A percentile compares a stretch with the other conserved stretches of the same genome.
phyloP scores from a whole-genome alignment of 257 asterid species.

The Jaltomata sinuosa region DNA sequence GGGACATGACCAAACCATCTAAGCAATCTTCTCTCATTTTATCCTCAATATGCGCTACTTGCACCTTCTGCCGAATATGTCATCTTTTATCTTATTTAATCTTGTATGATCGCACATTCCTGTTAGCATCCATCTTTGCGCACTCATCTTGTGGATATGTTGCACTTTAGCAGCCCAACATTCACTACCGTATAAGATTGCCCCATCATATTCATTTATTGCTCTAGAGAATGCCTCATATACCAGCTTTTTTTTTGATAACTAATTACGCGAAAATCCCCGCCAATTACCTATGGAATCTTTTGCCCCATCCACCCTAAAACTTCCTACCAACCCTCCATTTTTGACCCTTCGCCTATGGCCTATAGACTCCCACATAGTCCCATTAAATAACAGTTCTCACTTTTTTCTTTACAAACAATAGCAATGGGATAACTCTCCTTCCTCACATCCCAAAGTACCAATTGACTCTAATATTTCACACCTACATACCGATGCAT shows the following conservation, averaged over 20 bases:
- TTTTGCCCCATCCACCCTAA: neutral
- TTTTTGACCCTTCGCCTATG: neutral
- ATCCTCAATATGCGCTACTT: neutral
- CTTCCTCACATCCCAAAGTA: neutral
- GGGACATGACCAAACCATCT: neutral
- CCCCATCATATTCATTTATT: neutral
- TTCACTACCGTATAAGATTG: neutral
- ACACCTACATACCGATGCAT: too few relatives aligned
- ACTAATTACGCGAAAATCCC: neutral
- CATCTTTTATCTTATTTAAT: neutral
- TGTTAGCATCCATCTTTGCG: neutral
- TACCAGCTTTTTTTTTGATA: neutral
- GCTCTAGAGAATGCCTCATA: neutral
- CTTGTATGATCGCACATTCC: neutral
- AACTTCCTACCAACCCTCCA: neutral
- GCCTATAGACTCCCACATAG: neutral
- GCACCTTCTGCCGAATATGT: neutral
- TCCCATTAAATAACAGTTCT: neutral
- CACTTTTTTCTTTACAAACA: neutral
- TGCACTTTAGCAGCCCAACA: neutral
- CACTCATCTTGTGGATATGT: neutral
- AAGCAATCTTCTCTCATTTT: neutral
- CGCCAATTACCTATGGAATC: neutral
- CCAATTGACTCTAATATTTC: too few relatives aligned
- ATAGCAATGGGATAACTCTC: neutral